Percentiles rank a stretch among this genome's conserved stretches.
Conservation (phyloP, 2,329 filamentous ascomycete genomes). For the Chalara sp. region DNA sequence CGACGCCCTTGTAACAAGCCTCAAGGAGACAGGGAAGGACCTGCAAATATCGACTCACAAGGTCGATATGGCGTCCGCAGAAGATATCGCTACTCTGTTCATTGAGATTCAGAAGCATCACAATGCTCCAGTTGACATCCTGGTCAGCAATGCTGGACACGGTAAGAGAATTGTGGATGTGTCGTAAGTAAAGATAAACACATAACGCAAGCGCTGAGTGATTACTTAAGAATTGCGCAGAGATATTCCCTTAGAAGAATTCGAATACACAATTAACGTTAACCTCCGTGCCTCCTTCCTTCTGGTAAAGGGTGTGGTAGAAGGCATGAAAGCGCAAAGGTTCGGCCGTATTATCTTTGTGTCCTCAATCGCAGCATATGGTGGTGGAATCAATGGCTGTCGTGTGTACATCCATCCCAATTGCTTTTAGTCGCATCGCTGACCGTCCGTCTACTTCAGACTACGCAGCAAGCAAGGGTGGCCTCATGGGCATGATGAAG, state of each 20-base stretch:
- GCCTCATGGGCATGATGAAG: slow-evolving; percentile 38
- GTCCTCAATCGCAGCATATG: slow-evolving; percentile 17
- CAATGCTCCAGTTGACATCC: slow-evolving; percentile 47
- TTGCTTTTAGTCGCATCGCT: background rate
- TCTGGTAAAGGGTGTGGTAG: slow-evolving; percentile 19
- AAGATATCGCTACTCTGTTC: slow-evolving; percentile 48
- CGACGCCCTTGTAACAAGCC: slow-evolving; percentile 35
- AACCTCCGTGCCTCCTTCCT: slow-evolving; percentile 22
- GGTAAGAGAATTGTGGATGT: slow-evolving; percentile 47
- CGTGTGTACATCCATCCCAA: slow-evolving; percentile 10
- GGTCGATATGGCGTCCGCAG: slow-evolving; percentile 48
- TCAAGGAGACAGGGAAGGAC: slow-evolving; percentile 26
- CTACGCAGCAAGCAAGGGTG: slow-evolving; percentile 33
- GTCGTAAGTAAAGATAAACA: slow-evolving; percentile 6
- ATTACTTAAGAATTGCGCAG: slow-evolving; percentile 5
- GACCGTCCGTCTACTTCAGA: slow-evolving; percentile 7
- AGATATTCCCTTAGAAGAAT: slow-evolving; percentile 22
- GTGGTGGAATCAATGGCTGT: slow-evolving; percentile 21
- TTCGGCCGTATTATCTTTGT: slow-evolving; percentile 22
- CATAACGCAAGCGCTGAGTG: background rate
- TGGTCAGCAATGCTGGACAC: slow-evolving; percentile 61
- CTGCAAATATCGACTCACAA: slow-evolving; percentile 46
- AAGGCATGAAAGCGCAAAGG: slow-evolving; percentile 33
- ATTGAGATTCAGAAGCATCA: slow-evolving; percentile 46
- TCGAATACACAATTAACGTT: slow-evolving; percentile 20